Evolutionary conservation across 805 yeast species (phyloP).

Genomic region (Barnettozyma californica): DNA sequence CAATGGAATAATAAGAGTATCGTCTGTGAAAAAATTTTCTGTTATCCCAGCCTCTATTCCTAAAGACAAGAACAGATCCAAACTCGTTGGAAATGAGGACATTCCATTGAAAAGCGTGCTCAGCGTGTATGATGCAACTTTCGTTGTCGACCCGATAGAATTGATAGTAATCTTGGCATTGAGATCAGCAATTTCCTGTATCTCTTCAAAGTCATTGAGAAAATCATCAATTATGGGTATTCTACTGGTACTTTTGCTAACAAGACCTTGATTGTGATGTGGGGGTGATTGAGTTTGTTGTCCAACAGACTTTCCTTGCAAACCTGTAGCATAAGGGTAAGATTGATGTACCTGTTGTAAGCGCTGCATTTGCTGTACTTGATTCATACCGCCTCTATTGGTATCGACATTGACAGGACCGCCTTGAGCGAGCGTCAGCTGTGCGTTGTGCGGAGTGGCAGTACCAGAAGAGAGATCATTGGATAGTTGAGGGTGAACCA

Average conservation of each 20-base stretch:
- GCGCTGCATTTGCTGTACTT: background rate
- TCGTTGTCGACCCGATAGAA: slow-evolving; percentile 16
- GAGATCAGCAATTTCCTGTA: slow-evolving; percentile 13
- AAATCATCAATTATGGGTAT: slow-evolving; percentile 22
- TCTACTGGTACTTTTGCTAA: background rate
- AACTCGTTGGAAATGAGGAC: slow-evolving; percentile 18
- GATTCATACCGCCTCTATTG: background rate
- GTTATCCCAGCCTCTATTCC: slow-evolving; percentile 16
- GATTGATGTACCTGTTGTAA: background rate
- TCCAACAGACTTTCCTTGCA: background rate
- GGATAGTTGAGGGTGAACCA: background rate
- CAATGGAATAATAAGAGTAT: slow-evolving; percentile 21
- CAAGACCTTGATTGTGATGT: background rate
- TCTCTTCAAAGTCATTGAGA: slow-evolving; percentile 22
- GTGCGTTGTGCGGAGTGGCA: background rate
- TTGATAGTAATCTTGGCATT: slow-evolving; percentile 12
- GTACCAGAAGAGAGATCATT: background rate
- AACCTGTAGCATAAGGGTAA: background rate
- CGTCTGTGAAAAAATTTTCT: slow-evolving; percentile 12
- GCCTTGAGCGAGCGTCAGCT: background rate
- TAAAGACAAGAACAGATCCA: slow-evolving; percentile 20
- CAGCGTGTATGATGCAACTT: slow-evolving; percentile 15
- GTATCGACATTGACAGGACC: slow-evolving; percentile 2
- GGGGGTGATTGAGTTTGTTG: background rate
- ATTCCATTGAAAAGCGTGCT: slow-evolving; percentile 15